Base-by-base conservation (phyloP, 345 rosid genomes). In the Salix exigua region DNA sequence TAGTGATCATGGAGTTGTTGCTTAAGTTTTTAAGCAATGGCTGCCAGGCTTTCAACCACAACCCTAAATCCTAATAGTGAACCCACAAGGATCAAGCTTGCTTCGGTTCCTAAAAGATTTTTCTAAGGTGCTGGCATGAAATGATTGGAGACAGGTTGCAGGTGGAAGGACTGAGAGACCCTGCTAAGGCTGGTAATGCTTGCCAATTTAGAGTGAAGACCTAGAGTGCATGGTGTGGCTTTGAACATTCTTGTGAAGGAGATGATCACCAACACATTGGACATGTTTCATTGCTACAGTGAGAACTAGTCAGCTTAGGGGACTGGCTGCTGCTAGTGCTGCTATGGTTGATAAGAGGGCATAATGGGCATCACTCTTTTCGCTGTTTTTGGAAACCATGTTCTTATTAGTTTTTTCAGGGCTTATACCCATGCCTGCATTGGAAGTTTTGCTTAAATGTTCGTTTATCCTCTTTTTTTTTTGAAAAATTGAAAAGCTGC, bases 1-100 rank as follows among this genome's bases (percentile, higher is more conserved):
- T 10, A 90, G 94, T 75, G 92, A 88, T 65, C 94, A 91, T 48
- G 89, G 90, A 46, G 91, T 87, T 13, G 65, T 86, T 18, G 91
- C 89, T 70, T 74, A 88, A 14, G 79, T 82, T 9, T 85, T 75
- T 90, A 90, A 46, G 87, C 92, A 7, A 82, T 88, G 26, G 86
- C 87, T 18, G 83, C 85, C 21, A 82, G 90, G 30, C 72, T n/a
- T 83, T 90, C 18, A 82, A 88, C 40, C 72, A 40, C 53, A 68
- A 68, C 53, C 26, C 55, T 68, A 35, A 68, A 68, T 30, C 50
- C 72, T 68, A 35, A 40, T 25, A 68, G 6, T 38, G 72, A 68
- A 3, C 21, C 31, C 28, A n/a, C 31, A 14, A 70, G 73, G 26
- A 46, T 70, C 62, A 70, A 48, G 23, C 73, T 70, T 46, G 60